These are phyloP conservation scores for Nannizziopsis barbatae DNA, from an alignment of 2,329 filamentous ascomycete species.

Conservation along the genomic window DNA sequence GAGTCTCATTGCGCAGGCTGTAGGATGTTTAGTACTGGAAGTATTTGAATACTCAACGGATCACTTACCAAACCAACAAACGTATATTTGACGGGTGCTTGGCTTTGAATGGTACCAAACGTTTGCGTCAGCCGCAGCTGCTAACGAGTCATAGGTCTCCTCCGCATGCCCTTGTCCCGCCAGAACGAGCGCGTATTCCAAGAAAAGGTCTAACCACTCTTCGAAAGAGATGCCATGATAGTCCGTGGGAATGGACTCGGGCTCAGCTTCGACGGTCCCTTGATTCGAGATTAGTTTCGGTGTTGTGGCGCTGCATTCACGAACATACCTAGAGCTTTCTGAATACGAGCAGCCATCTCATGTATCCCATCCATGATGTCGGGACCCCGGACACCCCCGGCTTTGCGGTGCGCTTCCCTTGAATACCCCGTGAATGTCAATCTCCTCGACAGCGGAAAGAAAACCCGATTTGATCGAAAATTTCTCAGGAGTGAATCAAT, in stretches of 20 bases:
- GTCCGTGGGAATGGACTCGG: constrained; percentile 35
- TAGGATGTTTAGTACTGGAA: constrained; percentile 15
- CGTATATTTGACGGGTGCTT: constrained; percentile 60
- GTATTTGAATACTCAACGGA: neutral
- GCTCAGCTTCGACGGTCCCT: constrained; percentile 14
- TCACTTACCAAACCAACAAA: constrained; percentile 60
- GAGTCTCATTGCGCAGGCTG: constrained; percentile 69
- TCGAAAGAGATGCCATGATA: constrained; percentile 73
- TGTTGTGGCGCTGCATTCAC: neutral
- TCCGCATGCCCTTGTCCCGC: constrained; percentile 55
- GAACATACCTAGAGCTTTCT: constrained; percentile 31
- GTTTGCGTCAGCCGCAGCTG: constrained; percentile 66
- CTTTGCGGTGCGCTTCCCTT: constrained; percentile 31
- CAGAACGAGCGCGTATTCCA: constrained; percentile 71
- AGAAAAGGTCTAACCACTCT: constrained; percentile 80
- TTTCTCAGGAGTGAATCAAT: constrained; percentile 49
- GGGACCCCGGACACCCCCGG: constrained; percentile 26
- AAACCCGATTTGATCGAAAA: constrained; percentile 48
- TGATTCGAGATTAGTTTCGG: neutral
- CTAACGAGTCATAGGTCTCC: constrained; percentile 68
- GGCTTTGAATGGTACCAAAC: constrained; percentile 64
- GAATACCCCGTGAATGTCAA: constrained; percentile 42
- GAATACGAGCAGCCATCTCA: constrained; percentile 35
- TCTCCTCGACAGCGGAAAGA: constrained; percentile 46
- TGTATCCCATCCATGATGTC: constrained; percentile 34